Evolutionary conservation across 352 stramenopile species (phyloP), one percentile per base, ranked within the genome.

Genomic region (Peronospora belbahrii): DNA sequence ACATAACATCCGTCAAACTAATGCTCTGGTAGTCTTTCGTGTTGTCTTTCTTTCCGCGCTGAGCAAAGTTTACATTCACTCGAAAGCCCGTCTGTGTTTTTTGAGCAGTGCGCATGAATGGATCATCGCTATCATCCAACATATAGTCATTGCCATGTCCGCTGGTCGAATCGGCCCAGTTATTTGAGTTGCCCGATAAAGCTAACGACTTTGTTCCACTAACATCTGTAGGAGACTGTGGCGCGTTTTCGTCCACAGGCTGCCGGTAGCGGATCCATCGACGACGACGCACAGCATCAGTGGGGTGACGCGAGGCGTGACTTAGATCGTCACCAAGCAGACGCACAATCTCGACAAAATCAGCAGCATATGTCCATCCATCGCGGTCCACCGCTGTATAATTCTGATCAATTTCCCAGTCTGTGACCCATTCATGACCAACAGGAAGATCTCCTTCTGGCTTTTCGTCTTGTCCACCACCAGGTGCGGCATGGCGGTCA

Each of bases 11-110:
- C 18, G 68, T 80, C 20, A 94, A 50, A 51, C 76, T 81, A 31
- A 94, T 83, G 45, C 79, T 94, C 52, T 89, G 77, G 55, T 94
- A 94, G 50, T 94, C 82, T 38, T 91, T 94, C 35, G 82, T 94
- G 56, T 83, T 89, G 48, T 94, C 82, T 48, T 94, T 94, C 19
- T 72, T 80, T 43, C 76, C 71, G 8, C 80, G 77, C 43, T 88
- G 70, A 6, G 78, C 52, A 48, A 94, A 94, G 41, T 88, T 90
- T 48, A 93, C 78, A 45, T 88, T 88, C 13, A 90, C 76, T 25
- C 80, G 77, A 39, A 94, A 94, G 0, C 79, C 81, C 8, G 77
- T 88, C 42, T 94, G 81, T n/a, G 76, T 78, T 42, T 89, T 90
- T 49, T 88, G 75, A 25, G 79, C 79, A 7, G 82, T 91, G 28